A percentile compares a stretch with the other conserved stretches of the same genome.
Evolutionary conservation across 495 filamentous ascomycete species (phyloP).

Genomic region (Penicillium macrosclerotiorum): DNA sequence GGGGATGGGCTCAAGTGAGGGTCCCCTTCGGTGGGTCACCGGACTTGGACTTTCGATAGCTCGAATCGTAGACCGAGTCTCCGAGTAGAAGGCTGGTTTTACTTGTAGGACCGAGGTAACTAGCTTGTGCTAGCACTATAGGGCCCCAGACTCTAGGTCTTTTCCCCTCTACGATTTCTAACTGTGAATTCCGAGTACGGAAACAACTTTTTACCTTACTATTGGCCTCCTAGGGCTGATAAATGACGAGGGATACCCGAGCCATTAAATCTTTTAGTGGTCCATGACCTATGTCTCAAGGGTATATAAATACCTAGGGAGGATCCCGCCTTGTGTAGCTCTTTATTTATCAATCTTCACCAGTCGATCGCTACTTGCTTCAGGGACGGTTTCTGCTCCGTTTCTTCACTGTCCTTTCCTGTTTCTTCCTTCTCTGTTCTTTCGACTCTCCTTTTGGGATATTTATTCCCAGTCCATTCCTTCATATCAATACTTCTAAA

Average conservation of each 20-base stretch:
- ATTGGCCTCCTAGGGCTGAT: too few relatives aligned
- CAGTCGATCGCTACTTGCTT: conserved; percentile 41
- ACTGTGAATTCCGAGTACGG: too few relatives aligned
- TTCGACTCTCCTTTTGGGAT: conserved; percentile 9
- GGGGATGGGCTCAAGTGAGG: too few relatives aligned
- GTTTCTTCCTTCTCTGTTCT: conserved; percentile 17
- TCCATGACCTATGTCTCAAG: too few relatives aligned
- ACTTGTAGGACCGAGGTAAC: conserved; percentile 23
- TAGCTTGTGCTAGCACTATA: background rate
- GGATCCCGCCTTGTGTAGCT: conserved; percentile 22
- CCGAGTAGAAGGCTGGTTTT: too few relatives aligned
- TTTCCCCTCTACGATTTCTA: too few relatives aligned
- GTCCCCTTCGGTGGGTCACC: too few relatives aligned
- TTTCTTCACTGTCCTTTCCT: conserved; percentile 7
- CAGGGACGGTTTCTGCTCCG: conserved; percentile 22
- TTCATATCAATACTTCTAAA: conserved; percentile 4
- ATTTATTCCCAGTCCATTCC: conserved; percentile 13
- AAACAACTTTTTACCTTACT: too few relatives aligned
- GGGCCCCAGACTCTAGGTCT: too few relatives aligned
- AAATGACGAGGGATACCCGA: too few relatives aligned
- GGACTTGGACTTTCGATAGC: too few relatives aligned
- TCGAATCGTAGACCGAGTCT: conserved; percentile 21
- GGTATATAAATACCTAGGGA: conserved; percentile 45
- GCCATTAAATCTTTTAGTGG: too few relatives aligned
- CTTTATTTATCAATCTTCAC: conserved; percentile 20